A percentile compares a stretch with the other conserved stretches of the same genome.
Conservation (phyloP, 176 grass and related monocot genomes). For the Chrysopogon serrulatus region DNA sequence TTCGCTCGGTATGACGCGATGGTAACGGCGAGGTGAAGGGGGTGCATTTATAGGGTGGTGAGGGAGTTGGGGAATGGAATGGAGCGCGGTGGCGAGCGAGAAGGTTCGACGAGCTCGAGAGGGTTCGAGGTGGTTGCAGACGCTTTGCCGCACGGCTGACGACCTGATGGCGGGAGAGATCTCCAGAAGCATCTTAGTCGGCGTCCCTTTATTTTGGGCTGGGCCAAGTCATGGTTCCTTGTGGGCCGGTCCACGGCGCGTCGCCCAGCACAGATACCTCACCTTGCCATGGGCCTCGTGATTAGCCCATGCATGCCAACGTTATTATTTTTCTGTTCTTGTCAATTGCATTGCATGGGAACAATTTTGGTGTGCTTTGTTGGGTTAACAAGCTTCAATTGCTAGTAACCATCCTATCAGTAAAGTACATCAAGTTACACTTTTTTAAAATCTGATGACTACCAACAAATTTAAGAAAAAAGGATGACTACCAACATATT, state of each 20-base stretch:
- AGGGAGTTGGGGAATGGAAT: not conserved
- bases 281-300: not conserved
- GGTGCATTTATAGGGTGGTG: not conserved
- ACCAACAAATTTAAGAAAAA: too few relatives aligned
- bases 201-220: not conserved
- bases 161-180: conserved; percentile 22
- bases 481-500: too few relatives aligned
- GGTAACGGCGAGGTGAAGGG: not conserved
- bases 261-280: not conserved
- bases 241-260: not conserved
- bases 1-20: not conserved
- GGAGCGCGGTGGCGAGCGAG: conserved; percentile 15
- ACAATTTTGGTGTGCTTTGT: not conserved
- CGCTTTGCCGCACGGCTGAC: not conserved
- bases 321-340: too few relatives aligned
- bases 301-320: not conserved
- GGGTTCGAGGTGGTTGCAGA: conserved; percentile 20
- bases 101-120: conserved; percentile 35
- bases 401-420: not conserved
- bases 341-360: too few relatives aligned
- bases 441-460: not conserved
- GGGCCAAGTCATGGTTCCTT: not conserved
- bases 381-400: not conserved
- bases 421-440: too few relatives aligned
- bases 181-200: conserved; percentile 28